Conservation (phyloP, 768 basidiomycete species). For the Candolleomyces efflorescens region DNA sequence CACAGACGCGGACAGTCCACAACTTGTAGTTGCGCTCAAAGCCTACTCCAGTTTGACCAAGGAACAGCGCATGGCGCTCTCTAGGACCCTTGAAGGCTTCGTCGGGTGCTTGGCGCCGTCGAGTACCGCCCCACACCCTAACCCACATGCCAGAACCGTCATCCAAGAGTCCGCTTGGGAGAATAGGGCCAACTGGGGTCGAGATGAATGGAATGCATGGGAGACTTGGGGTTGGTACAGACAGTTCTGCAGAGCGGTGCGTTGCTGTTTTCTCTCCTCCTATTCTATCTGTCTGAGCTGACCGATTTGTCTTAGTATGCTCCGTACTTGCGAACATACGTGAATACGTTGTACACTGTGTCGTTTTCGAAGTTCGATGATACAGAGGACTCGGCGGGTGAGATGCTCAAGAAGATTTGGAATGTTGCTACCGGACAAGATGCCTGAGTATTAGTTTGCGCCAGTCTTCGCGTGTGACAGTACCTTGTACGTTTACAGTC, state of each 20-base stretch:
- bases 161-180: slow-evolving; percentile 69
- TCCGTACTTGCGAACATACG: slow-evolving; percentile 72
- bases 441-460: background rate
- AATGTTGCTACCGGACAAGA: slow-evolving; percentile 65
- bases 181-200: slow-evolving; percentile 62
- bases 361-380: slow-evolving; percentile 64
- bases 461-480: too few species aligned
- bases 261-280: slow-evolving; percentile 17
- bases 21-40: slow-evolving; percentile 66
- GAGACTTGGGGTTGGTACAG: slow-evolving; percentile 90
- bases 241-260: slow-evolving; percentile 78
- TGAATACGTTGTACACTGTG: slow-evolving; percentile 63
- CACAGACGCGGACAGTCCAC: slow-evolving; percentile 57
- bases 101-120: slow-evolving; percentile 54
- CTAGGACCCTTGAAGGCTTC: slow-evolving; percentile 74
- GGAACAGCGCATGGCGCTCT: slow-evolving; percentile 73
- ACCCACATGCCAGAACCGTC: slow-evolving; percentile 48
- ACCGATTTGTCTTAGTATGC: slow-evolving; percentile 55
- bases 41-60: slow-evolving; percentile 69
- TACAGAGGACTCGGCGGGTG: slow-evolving; percentile 50
- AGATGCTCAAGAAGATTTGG: slow-evolving; percentile 65
- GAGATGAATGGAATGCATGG: slow-evolving; percentile 79
- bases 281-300: background rate
- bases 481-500: too few species aligned
- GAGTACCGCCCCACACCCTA: slow-evolving; percentile 39